phyloP scores from a whole-genome alignment of 257 asterid genomes.

The Ilex aquifolium region DNA sequence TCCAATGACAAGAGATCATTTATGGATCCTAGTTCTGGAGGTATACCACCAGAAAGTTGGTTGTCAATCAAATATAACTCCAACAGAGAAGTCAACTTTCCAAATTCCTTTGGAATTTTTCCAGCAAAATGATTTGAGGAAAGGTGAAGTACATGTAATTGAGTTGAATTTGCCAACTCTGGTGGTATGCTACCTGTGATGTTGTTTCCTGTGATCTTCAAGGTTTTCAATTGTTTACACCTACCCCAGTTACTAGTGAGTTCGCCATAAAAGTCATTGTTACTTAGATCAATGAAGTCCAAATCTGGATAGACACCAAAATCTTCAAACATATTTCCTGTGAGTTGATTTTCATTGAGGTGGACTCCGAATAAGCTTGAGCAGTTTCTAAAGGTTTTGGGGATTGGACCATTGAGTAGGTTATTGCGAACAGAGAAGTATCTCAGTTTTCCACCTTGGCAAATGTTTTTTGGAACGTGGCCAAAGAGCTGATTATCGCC shows the following conservation, averaged over 20 bases:
- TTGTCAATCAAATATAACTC: neutral
- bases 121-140: constrained; percentile 3
- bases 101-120: neutral
- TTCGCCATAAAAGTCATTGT: constrained; percentile 9
- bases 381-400: constrained; percentile 10
- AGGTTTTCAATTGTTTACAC: neutral
- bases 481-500: constrained; percentile 5
- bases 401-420: constrained; percentile 10
- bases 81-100: neutral
- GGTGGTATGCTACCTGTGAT: constrained; percentile 10
- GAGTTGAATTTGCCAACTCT: constrained; percentile 5
- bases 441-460: constrained; percentile 6
- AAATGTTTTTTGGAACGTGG: constrained; percentile 6
- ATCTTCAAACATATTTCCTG: neutral
- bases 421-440: constrained; percentile 2
- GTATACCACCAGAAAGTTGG: constrained; percentile 4
- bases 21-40: neutral
- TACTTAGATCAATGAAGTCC: neutral
- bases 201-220: neutral
- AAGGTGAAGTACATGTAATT: neutral
- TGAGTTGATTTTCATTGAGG: neutral
- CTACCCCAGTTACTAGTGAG: constrained; percentile 3
- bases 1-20: neutral
- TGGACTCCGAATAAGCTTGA: neutral
- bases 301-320: neutral